phyloP scores from a whole-genome alignment of 2,329 filamentous ascomycete species.

The Taxawa tesnikishii region DNA sequence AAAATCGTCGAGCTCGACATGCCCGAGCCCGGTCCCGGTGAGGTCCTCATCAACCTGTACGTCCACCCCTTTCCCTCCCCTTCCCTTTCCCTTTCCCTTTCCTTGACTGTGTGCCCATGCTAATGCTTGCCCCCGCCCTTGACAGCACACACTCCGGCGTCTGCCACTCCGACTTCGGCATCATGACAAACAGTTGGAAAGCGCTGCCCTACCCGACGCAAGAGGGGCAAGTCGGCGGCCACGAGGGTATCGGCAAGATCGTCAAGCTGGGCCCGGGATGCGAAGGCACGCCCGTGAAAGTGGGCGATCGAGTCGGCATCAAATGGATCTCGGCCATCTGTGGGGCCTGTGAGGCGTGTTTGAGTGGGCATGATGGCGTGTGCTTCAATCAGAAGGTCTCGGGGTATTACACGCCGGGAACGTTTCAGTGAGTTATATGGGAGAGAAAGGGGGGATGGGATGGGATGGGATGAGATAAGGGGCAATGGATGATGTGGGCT shows the following conservation, averaged over 20 bases:
- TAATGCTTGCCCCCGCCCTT: not conserved
- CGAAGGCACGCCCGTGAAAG: conserved; percentile 44
- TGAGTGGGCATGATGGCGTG: conserved; percentile 40
- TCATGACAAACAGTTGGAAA: conserved; percentile 40
- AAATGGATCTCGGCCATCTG: conserved; percentile 54
- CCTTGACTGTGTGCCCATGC: not conserved
- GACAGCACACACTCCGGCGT: conserved; percentile 37
- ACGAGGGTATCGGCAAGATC: conserved; percentile 54
- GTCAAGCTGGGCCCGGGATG: conserved; percentile 52
- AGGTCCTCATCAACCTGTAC: conserved; percentile 51
- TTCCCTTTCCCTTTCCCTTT: conserved; percentile 8
- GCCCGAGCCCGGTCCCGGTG: conserved; percentile 49
- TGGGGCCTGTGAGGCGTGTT: conserved; percentile 40
- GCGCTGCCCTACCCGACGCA: conserved; percentile 47
- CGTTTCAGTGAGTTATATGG: conserved; percentile 62
- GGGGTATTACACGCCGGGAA: conserved; percentile 57
- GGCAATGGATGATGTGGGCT: too few species aligned
- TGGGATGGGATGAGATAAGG: too few species aligned
- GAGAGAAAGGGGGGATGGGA: too few species aligned
- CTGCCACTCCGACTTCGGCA: conserved; percentile 50
- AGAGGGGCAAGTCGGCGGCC: conserved; percentile 53
- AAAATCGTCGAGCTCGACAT: conserved; percentile 52
- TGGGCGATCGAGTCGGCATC: conserved; percentile 58
- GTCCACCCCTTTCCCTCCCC: conserved; percentile 8
- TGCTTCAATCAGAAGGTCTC: conserved; percentile 47